Evolutionary conservation across 2,329 filamentous ascomycete species (phyloP), one percentile per base, ranked within the genome.

Genomic region (Phaeophleospora eucalypticola): DNA sequence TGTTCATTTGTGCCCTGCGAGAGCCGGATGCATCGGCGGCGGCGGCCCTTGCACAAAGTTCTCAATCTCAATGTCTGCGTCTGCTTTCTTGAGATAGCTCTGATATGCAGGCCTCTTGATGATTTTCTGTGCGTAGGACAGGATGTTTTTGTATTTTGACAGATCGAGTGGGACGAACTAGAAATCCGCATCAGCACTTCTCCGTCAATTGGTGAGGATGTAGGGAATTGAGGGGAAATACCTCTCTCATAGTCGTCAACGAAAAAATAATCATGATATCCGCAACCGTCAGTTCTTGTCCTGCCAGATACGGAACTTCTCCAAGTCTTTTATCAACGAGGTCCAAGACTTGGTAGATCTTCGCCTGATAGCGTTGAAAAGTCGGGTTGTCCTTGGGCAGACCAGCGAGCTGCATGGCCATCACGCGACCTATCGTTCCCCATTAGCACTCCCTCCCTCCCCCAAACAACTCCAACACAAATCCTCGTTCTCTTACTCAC

Each of bases 241-340:
- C 46, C 46, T 54, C 54, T 15, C 83, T 70, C 72, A 80, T 74
- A 2, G 81, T 86, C 0, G 81, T 83, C 27, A 86, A 65, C 12
- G 72, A 69, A 57, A 77, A 84, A 0, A 82, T 71, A 3, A 67
- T 68, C 80, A 86, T 84, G 33, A 84, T 69, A 63, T 87, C 84
- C 1, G 83, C 83, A 1, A 72, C 49, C 0, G 80, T 84, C 48
- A 87, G 79, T 41, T 81, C 71, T 0, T 74, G 66, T 2, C 83
- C 84, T 0, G 78, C 81, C 17, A 87, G 65, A 71, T 75, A 87
- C 6, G 68, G 60, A 29, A 70, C 75, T 1, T 64, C 50, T 2
- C 53, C 55, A 2, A 86, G 60, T 9, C 77, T 67, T 2, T 72
- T 63, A 33, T 86, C 72, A 19, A 82, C 42, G 17, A 71, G 54